These are phyloP conservation scores for Mortierella sp. DNA, from an alignment of 371 early-diverging fungal genomes.

Conservation along the genomic window DNA sequence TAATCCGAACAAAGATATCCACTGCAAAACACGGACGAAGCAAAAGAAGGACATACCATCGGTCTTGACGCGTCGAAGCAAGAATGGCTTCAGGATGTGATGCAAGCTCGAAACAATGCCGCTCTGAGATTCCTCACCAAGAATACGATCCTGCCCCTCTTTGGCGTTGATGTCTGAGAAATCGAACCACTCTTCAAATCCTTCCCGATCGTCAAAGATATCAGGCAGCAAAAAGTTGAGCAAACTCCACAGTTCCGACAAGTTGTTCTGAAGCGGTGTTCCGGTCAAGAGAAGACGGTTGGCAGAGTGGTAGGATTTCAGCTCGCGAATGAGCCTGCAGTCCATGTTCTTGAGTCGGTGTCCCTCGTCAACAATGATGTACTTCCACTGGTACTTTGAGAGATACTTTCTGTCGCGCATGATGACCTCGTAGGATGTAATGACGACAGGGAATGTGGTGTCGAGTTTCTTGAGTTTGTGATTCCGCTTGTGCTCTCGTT, in stretches of 20 bases:
- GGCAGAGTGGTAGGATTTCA: slow-evolving; percentile 86
- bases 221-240: slow-evolving; percentile 95
- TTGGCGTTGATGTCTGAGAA: slow-evolving; percentile 81
- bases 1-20: background rate
- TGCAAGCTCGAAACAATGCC: slow-evolving; percentile 88
- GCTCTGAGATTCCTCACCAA: slow-evolving; percentile 79
- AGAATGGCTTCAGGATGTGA: slow-evolving; percentile 92
- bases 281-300: slow-evolving; percentile 93
- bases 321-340: slow-evolving; percentile 88
- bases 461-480: slow-evolving; percentile 72
- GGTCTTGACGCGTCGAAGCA: slow-evolving; percentile 95
- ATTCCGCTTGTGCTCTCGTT: slow-evolving; percentile 83
- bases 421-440: slow-evolving; percentile 95
- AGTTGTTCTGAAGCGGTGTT: slow-evolving; percentile 96
- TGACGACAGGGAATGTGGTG: slow-evolving; percentile 81
- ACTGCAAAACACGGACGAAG: background rate
- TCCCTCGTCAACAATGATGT: slow-evolving; percentile 96
- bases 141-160: slow-evolving; percentile 77
- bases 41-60: slow-evolving; percentile 72
- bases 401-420: slow-evolving; percentile 86
- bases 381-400: slow-evolving; percentile 85
- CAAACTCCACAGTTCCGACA: slow-evolving; percentile 94
- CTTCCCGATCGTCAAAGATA: slow-evolving; percentile 89
- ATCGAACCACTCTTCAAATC: slow-evolving; percentile 90
- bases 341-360: slow-evolving; percentile 96